phyloP scores from a whole-genome alignment of 208 protist genomes.

The Crithidia brevicula region DNA sequence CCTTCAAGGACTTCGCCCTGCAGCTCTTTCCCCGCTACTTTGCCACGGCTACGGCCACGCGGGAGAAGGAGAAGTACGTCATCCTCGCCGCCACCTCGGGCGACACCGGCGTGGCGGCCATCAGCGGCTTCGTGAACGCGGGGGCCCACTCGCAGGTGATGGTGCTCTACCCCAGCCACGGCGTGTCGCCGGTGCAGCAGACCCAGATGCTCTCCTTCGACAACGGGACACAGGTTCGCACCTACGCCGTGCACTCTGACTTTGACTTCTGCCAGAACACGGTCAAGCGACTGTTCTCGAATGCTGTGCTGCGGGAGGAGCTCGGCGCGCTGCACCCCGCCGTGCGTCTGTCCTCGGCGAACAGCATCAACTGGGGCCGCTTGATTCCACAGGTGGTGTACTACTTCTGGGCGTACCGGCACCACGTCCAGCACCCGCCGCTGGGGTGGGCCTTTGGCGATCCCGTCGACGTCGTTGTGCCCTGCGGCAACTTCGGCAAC shows the following conservation, averaged over 20 bases:
- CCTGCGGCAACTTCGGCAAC: slow-evolving; percentile 98
- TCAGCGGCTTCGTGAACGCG: slow-evolving; percentile 86
- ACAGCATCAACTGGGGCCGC: slow-evolving; percentile 98
- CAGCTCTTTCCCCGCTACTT: slow-evolving; percentile 92
- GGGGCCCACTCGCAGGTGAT: slow-evolving; percentile 71
- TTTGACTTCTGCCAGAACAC: slow-evolving; percentile 94
- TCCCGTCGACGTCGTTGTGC: slow-evolving; percentile 88
- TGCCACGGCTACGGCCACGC: slow-evolving; percentile 38
- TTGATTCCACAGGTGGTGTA: slow-evolving; percentile 97
- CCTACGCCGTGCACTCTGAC: slow-evolving; percentile 72
- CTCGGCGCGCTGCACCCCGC: slow-evolving; percentile 44
- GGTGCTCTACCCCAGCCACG: slow-evolving; percentile 86
- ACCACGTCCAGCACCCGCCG: slow-evolving; percentile 57
- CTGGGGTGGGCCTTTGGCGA: slow-evolving; percentile 55
- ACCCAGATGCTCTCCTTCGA: slow-evolving; percentile 89
- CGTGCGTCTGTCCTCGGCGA: slow-evolving; percentile 92
- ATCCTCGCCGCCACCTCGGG: slow-evolving; percentile 92
- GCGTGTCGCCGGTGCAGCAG: slow-evolving; percentile 86
- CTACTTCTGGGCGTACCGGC: slow-evolving; percentile 96
- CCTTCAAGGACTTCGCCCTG: slow-evolving; percentile 93
- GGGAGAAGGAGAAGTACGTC: slow-evolving; percentile 49
- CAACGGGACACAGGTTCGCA: slow-evolving; percentile 65
- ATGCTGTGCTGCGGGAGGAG: slow-evolving; percentile 70
- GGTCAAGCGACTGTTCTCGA: slow-evolving; percentile 92
- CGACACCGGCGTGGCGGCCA: slow-evolving; percentile 89